Percentiles rank a stretch among this genome's conserved stretches.
Conservation (phyloP, 768 basidiomycete genomes). For the Pholiota molesta region DNA sequence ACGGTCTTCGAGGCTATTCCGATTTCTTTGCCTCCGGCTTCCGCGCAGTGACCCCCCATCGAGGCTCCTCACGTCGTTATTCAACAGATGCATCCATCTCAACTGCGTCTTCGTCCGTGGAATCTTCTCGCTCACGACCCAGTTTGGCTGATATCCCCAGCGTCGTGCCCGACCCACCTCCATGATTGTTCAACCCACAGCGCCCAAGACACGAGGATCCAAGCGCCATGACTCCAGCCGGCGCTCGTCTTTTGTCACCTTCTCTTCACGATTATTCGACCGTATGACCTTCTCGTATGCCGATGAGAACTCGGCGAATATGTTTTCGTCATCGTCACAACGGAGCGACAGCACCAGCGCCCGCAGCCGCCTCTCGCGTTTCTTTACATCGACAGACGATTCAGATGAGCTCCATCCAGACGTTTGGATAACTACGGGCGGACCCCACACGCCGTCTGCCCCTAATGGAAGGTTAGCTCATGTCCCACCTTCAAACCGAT, state of each 20-base stretch:
- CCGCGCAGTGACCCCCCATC: constrained; percentile 36
- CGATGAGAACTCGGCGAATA: constrained; percentile 26
- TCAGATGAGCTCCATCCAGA: constrained; percentile 23
- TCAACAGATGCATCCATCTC: constrained; percentile 11
- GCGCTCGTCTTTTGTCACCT: constrained; percentile 36
- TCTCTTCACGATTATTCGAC: constrained; percentile 39
- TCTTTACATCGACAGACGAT: constrained; percentile 13
- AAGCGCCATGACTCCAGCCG: constrained; percentile 18
- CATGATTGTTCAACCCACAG: constrained; percentile 26
- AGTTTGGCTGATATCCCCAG: constrained; percentile 20
- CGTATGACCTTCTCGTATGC: constrained; percentile 26
- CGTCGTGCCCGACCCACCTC: constrained; percentile 31
- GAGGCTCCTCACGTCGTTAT: constrained; percentile 12
- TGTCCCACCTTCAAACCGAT: not conserved
- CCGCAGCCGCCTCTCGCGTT: constrained; percentile 14
- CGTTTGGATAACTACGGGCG: constrained; percentile 37
- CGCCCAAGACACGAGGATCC: constrained; percentile 15
- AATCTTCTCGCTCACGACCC: constrained; percentile 7
- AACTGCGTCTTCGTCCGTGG: constrained; percentile 8
- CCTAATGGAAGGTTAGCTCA: constrained; percentile 27
- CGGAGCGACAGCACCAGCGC: constrained; percentile 10
- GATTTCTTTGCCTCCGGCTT: constrained; percentile 53
- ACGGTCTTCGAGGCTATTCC: constrained; percentile 9
- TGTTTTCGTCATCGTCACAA: constrained; percentile 13
- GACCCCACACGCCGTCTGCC: constrained; percentile 30